Evolutionary conservation across 179 eudicot genomes (phyloP).

Genomic region (Camellia oleifera): DNA sequence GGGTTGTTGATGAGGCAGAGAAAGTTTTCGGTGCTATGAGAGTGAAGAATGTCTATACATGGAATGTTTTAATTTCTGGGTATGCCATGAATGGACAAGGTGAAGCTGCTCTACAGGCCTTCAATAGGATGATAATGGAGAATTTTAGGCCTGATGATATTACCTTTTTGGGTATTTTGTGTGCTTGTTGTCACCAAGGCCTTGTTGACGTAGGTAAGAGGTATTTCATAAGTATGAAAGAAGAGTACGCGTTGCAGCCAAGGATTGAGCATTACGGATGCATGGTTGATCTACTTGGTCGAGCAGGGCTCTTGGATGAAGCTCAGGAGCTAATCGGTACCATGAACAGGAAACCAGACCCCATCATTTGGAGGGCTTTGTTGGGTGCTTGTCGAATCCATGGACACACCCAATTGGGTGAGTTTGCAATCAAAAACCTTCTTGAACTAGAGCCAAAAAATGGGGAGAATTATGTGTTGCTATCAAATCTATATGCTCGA

Average conservation of each 20-base stretch:
- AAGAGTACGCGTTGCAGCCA: slow-evolving; percentile 29
- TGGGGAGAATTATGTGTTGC: slow-evolving; percentile 34
- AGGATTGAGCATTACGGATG: slow-evolving; percentile 33
- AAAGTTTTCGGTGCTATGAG: slow-evolving; percentile 30
- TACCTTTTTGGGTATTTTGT: slow-evolving; percentile 35
- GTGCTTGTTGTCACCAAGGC: slow-evolving; percentile 35
- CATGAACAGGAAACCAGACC: slow-evolving; percentile 29
- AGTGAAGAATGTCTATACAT: slow-evolving; percentile 41
- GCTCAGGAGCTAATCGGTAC: slow-evolving; percentile 25
- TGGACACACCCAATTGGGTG: slow-evolving; percentile 21
- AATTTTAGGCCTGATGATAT: slow-evolving; percentile 33
- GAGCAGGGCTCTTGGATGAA: slow-evolving; percentile 29
- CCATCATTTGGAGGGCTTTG: slow-evolving; percentile 39
- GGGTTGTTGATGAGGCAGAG: slow-evolving; percentile 29
- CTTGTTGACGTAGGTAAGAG: slow-evolving; percentile 28
- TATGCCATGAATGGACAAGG: slow-evolving; percentile 31
- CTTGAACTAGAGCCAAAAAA: slow-evolving; percentile 32
- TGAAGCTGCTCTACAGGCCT: slow-evolving; percentile 33
- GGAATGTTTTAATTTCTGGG: slow-evolving; percentile 40
- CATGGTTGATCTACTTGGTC: slow-evolving; percentile 36
- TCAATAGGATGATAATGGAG: slow-evolving; percentile 29
- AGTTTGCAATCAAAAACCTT: slow-evolving; percentile 31
- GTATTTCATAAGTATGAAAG: slow-evolving; percentile 35
- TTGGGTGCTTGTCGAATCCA: slow-evolving; percentile 26
- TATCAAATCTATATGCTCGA: slow-evolving; percentile 24